Percentiles rank a stretch among this genome's conserved stretches.
phyloP scores from a whole-genome alignment of 1,139 yeast genomes.

The Scheffersomyces insectosa region DNA sequence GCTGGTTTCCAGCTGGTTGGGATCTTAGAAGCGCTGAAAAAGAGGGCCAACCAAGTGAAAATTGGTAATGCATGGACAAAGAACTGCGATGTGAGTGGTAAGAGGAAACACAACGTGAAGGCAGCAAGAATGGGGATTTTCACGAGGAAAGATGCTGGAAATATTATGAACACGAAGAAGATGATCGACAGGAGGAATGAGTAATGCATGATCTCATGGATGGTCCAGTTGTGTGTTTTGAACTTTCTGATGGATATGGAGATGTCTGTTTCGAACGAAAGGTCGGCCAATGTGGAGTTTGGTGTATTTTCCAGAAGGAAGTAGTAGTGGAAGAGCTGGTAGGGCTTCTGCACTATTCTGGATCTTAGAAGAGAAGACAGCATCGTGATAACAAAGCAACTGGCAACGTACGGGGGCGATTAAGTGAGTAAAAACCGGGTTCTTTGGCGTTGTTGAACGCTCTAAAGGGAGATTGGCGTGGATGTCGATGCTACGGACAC shows the following conservation, averaged over 20 bases:
- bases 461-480: neutral
- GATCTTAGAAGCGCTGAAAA: constrained; percentile 76
- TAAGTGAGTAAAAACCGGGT: neutral
- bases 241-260: constrained; percentile 49
- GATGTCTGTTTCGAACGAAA: constrained; percentile 62
- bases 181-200: constrained; percentile 50
- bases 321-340: constrained; percentile 48
- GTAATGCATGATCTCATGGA: constrained; percentile 52
- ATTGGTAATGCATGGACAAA: constrained; percentile 85
- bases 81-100: constrained; percentile 84
- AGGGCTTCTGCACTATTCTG: constrained; percentile 37
- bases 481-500: neutral
- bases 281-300: constrained; percentile 52
- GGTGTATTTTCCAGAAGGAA: constrained; percentile 62
- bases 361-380: constrained; percentile 31
- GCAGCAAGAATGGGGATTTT: constrained; percentile 44
- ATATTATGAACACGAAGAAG: constrained; percentile 51
- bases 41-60: constrained; percentile 83
- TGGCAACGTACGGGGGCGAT: constrained; percentile 1
- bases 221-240: constrained; percentile 48
- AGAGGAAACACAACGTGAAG: constrained; percentile 41
- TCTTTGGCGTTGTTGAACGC: neutral
- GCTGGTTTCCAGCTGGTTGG: constrained; percentile 83
- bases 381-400: too few species aligned
- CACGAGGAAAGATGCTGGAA: constrained; percentile 51